phyloP scores from a whole-genome alignment of 495 filamentous ascomycete species.

The Arthonia radiata region DNA sequence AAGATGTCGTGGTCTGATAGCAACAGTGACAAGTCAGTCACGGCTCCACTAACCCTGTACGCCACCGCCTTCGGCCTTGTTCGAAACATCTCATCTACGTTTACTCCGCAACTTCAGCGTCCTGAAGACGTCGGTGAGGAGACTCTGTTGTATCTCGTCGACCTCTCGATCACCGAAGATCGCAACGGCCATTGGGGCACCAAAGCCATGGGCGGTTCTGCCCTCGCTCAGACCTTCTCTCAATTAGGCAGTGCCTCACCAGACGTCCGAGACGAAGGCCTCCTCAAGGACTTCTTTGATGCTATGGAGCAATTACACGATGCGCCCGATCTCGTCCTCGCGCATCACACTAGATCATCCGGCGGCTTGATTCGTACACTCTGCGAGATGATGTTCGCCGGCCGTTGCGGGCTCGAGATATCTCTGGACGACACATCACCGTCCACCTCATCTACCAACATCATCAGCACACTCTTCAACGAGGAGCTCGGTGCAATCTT shows the following conservation, averaged over 20 bases:
- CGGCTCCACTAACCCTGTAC: conserved; percentile 69
- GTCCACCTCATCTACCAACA: conserved; percentile 27
- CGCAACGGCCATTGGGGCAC: too few species aligned
- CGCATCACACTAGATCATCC: conserved; percentile 86
- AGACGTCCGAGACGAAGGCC: conserved; percentile 56
- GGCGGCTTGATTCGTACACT: conserved; percentile 83
- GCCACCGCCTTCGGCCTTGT: conserved; percentile 78
- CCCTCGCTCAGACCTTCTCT: conserved; percentile 76
- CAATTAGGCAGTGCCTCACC: conserved; percentile 66
- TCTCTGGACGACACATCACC: conserved; percentile 48
- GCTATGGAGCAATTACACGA: conserved; percentile 71
- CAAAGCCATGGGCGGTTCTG: conserved; percentile 71
- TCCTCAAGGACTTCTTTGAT: conserved; percentile 80
- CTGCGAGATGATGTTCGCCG: conserved; percentile 95
- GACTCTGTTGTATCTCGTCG: conserved; percentile 71
- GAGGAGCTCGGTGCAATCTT: conserved; percentile 96
- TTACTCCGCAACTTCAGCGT: conserved; percentile 73
- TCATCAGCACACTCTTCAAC: conserved; percentile 67
- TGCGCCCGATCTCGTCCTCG: conserved; percentile 63
- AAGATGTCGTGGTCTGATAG: conserved; percentile 85
- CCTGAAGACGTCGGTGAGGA: conserved; percentile 76
- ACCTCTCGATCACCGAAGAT: conserved; percentile 57
- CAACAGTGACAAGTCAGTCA: conserved; percentile 55
- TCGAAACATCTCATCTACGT: conserved; percentile 53
- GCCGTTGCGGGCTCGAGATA: conserved; percentile 68